Evolutionary conservation across 768 basidiomycete species (phyloP), one percentile per base, ranked within the genome.

Genomic region (Tephrocybe sp.): DNA sequence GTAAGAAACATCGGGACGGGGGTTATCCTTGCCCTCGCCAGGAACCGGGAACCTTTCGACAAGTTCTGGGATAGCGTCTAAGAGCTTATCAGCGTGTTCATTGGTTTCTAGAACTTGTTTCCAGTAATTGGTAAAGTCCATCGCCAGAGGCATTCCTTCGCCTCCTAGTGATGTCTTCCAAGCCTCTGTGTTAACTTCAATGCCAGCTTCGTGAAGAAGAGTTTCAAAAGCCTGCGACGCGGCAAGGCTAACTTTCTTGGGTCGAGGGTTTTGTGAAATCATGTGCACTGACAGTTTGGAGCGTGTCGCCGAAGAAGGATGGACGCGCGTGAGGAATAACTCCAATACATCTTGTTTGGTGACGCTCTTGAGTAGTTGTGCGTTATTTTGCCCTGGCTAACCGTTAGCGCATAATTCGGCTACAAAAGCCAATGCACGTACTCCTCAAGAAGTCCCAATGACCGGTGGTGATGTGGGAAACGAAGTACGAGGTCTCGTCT

Each of bases 381-480:
- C 86, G 59, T 97, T 91, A n/a, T 78, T 76, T 53, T 79, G 74
- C 37, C 79, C 94, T 97, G 59, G 37, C 31, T 46, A 22, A 37
- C 42, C 31, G 40, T 58, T 27, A 61, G 51, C 42, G 47, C 50
- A 10, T 50, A 29, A 12, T 21, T 6, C 15, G 13, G 29, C 39
- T 3, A 29, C 3, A 4, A 45, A 15, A 24, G n/a, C 27, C 8
- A 23, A 46, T 18, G 39, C 12, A 78, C 86, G 66, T 64, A 93
- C 94, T 79, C 63, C 88, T 78, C 51, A 80, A 68, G 73, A 98
- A 99, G 69, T 97, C 94, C 55, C 84, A 80, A 57, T 88, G 91
- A 3, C 93, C 88, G 19, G 77, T 82, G 54, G 81, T 80, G 53
- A 98, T 82, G 42, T 89, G 81, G 15, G 61, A 57, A 73, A 86